Evolutionary conservation across 2,329 filamentous ascomycete species (phyloP).

Genomic region (Xylariaceae sp.): DNA sequence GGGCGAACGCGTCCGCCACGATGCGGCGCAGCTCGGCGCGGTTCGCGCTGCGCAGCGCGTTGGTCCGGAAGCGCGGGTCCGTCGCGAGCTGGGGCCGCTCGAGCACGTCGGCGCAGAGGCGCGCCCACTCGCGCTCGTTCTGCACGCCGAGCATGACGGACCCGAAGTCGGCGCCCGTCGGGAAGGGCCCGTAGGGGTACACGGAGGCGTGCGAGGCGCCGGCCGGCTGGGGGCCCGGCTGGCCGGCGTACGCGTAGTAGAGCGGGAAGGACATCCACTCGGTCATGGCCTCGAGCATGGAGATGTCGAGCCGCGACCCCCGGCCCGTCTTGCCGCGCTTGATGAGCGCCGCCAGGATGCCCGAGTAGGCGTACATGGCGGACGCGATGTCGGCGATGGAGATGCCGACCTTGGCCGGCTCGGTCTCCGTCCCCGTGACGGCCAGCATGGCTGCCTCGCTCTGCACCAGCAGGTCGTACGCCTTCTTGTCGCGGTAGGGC

Average conservation of each 20-base stretch:
- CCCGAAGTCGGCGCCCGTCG: constrained; percentile 33
- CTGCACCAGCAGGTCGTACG: constrained; percentile 47
- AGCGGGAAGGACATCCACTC: constrained; percentile 53
- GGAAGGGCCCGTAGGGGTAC: constrained; percentile 50
- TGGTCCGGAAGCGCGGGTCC: constrained; percentile 40
- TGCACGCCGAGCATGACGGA: constrained; percentile 51
- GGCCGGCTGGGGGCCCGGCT: constrained; percentile 32
- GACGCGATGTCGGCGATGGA: constrained; percentile 48
- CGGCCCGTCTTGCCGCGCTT: constrained; percentile 39
- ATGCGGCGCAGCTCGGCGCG: constrained; percentile 36
- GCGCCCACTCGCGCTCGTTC: constrained; percentile 49
- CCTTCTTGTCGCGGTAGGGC: constrained; percentile 46
- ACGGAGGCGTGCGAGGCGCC: constrained; percentile 48
- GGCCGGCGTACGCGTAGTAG: constrained; percentile 43
- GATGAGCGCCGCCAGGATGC: constrained; percentile 41
- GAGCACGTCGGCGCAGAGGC: constrained; percentile 39
- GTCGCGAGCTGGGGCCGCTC: constrained; percentile 31
- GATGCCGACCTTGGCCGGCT: constrained; percentile 43
- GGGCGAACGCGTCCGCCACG: constrained; percentile 35
- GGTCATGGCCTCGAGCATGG: constrained; percentile 50
- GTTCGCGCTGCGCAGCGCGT: constrained; percentile 37
- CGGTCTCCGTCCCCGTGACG: constrained; percentile 37
- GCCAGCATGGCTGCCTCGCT: constrained; percentile 46
- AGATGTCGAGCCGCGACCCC: constrained; percentile 45
- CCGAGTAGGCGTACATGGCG: constrained; percentile 44